A percentile compares a stretch with the other conserved stretches of the same genome.
Conservation (phyloP, 1,284 basidiomycete species). For the Caloboletus inedulis region DNA sequence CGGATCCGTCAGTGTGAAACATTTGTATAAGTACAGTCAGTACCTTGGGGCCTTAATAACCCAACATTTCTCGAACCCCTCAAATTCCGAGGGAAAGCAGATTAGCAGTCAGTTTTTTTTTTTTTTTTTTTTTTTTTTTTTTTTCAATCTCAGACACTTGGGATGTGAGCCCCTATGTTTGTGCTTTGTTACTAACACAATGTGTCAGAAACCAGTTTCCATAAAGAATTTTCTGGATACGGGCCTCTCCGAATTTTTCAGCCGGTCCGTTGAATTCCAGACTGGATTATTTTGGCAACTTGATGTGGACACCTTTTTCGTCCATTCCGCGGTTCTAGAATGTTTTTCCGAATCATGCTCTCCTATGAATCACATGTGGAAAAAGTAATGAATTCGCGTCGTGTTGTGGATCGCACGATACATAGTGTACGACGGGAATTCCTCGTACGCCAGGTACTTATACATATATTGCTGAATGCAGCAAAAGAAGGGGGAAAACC, state of each 20-base stretch:
- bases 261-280: conserved; percentile 4
- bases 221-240: neutral
- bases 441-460: conserved; percentile 41
- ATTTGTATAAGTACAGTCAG: too few relatives aligned
- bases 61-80: neutral
- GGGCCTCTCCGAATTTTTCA: neutral
- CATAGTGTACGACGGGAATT: conserved; percentile 15
- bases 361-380: conserved; percentile 14
- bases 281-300: conserved; percentile 2
- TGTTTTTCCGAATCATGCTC: neutral
- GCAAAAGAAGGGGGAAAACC: conserved; percentile 13
- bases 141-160: neutral
- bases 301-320: neutral
- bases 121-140: too few relatives aligned
- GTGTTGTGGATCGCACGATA: conserved; percentile 19
- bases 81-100: neutral
- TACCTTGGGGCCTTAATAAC: neutral
- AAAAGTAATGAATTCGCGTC: conserved; percentile 4
- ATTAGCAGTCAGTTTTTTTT: too few relatives aligned
- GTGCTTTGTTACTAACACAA: neutral
- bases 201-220: neutral
- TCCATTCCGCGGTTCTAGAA: conserved; percentile 20
- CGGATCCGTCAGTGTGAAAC: neutral
- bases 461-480: conserved; percentile 33
- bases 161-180: conserved; percentile 5